Evolutionary conservation across 306 rosid genomes (phyloP).

Genomic region (Vigna angularis): DNA sequence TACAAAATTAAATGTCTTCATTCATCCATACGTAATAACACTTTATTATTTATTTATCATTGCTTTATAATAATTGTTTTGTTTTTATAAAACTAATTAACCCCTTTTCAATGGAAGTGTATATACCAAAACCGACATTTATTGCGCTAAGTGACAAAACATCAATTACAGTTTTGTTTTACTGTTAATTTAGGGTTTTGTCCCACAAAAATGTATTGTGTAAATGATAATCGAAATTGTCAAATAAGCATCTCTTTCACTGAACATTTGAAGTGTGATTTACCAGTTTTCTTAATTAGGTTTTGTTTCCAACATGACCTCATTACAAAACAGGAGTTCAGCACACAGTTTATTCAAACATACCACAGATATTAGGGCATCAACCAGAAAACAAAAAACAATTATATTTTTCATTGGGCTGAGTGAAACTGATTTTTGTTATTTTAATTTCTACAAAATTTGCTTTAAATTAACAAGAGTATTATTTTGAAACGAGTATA

Average conservation of each 20-base stretch:
- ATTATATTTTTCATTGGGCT: background rate
- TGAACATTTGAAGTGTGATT: background rate
- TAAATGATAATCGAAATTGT: background rate
- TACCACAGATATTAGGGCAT: background rate
- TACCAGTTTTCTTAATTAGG: background rate
- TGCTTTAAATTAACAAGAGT: background rate
- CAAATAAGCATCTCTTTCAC: background rate
- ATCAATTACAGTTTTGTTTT: background rate
- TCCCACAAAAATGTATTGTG: background rate
- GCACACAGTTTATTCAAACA: conserved; percentile 23
- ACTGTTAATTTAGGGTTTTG: background rate
- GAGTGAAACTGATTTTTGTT: background rate
- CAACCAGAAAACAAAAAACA: background rate
- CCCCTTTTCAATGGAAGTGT: background rate
- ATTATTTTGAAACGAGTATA: background rate
- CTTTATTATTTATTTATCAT: background rate
- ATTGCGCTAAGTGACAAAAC: background rate
- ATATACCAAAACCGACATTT: background rate
- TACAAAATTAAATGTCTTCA: conserved; percentile 6
- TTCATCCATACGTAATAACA: background rate
- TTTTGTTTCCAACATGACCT: background rate
- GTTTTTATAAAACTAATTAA: background rate
- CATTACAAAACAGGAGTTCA: conserved; percentile 7
- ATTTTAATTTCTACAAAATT: background rate
- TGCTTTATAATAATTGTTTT: background rate